Evolutionary conservation across 805 yeast species (phyloP), one percentile per base, ranked within the genome.

Genomic region (Candida germanica): DNA sequence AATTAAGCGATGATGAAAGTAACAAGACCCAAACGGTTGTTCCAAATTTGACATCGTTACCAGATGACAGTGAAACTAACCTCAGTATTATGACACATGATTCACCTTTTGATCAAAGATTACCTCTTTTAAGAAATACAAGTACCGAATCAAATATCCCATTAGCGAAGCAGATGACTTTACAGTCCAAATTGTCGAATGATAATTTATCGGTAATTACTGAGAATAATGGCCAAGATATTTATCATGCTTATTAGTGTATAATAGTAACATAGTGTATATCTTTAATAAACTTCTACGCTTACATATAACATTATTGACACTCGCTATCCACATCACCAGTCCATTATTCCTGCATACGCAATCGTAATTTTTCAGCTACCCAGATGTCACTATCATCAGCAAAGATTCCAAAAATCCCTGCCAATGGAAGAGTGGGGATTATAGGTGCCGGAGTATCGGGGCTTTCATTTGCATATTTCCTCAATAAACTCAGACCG

Each of bases 401-500:
- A n/a, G n/a, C n/a, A n/a, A n/a, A n/a, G n/a, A n/a, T n/a, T n/a
- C n/a, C n/a, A 17, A 34, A 22, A 18, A 27, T 59, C 8, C 59
- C 61, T 2, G 40, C 29, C 2, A 56, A 57, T 32, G 68, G 77
- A 1, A 57, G 58, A 14, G 79, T 88, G 2, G 88, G 84, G 0
- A 84, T 89, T 0, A 53, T 88, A 1, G 98, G 98, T 0, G 82
- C 85, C 1, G 98, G 98, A 0, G 75, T 91, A 2, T 83, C 96
- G 0, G 97, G 97, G 0, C 65, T 93, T 3, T 66, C 87, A 2
- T 84, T 75, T 51, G 76, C 83, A 1, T 83, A 81, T 49, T 84
- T 82, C 50, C 64, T 88, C 10, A 66, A 71, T 23, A 74, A 73
- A 36, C 56, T 87, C n/a, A 68, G 95, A 33, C 96, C 96, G 0